A percentile compares a stretch with the other conserved stretches of the same genome.
Evolutionary conservation across 768 basidiomycete species (phyloP).

Genomic region (Phlebiopsis flavidoalba): DNA sequence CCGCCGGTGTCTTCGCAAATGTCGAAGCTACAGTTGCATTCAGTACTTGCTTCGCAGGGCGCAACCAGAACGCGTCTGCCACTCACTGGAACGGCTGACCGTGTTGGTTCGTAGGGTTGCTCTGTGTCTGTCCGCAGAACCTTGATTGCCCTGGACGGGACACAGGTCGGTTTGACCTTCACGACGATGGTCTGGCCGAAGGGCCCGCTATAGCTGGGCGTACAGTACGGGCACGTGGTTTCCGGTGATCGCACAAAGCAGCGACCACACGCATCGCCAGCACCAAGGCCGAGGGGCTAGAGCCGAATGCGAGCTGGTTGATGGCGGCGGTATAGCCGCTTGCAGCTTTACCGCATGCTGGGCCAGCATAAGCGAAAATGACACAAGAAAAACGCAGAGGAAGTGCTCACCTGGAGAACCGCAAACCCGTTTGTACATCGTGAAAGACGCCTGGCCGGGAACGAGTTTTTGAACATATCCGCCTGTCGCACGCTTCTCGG

Average conservation of each 20-base stretch:
- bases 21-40: conserved; percentile 41
- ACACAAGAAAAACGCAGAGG: conserved; percentile 38
- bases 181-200: conserved; percentile 48
- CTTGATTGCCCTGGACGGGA: conserved; percentile 42
- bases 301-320: conserved; percentile 52
- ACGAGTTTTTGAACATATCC: conserved; percentile 46
- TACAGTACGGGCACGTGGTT: conserved; percentile 44
- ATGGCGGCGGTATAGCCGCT: conserved; percentile 52
- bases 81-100: conserved; percentile 46
- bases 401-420: conserved; percentile 35
- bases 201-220: conserved; percentile 43
- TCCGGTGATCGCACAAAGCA: conserved; percentile 53
- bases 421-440: conserved; percentile 51
- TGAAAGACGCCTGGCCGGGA: conserved; percentile 53
- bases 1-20: conserved; percentile 57
- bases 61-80: not conserved
- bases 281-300: conserved; percentile 41
- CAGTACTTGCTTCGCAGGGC: not conserved
- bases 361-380: conserved; percentile 41
- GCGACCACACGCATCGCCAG: conserved; percentile 58
- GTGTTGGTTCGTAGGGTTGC: conserved; percentile 37
- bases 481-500: conserved; percentile 30
- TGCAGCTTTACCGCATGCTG: conserved; percentile 49
- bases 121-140: conserved; percentile 50
- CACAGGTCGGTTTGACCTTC: conserved; percentile 41